Base-by-base conservation (phyloP, 768 basidiomycete genomes). In the Saitozyma podzolica region DNA sequence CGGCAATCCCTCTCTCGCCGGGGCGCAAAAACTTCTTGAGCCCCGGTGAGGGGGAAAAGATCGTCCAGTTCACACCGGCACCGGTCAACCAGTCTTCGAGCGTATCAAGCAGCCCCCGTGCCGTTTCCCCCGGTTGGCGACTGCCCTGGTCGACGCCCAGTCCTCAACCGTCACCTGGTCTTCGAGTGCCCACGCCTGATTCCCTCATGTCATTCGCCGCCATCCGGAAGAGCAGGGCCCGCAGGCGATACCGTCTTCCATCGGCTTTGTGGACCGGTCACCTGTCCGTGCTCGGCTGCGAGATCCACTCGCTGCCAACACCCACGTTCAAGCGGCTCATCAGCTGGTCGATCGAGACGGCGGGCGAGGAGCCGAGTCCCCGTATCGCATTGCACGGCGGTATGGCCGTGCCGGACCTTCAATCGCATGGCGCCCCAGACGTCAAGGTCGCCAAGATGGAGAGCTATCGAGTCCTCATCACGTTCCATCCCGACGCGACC, bases 401-500 rank as follows among this genome's bases (percentile, higher is more conserved):
- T 56, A 66, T 66, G 54, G 79, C 65, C 9, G 73, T 67, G n/a
- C 68, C 74, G 10, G 76, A 70, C 60, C 56, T 70, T 40, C 60
- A 70, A 51, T 76, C 70, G 16, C 63, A 69, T 54, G 73, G 71
- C 49, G 77, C 76, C 7, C 79, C 78, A 9, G 78, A 80, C 49
- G 70, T 76, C 40, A 76, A 72, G 47, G 65, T 70, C 14, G 61
- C 70, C 56, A 80, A 76, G 70, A 62, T 76, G 57, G 74, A 88
- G 73, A 84, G 83, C 13, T 85, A 83, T 67, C 85, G 89, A 19
- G 76, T 93, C 6, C 78, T 90, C 17, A 76, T 89, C 3, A 88
- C 88, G 0, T 82, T 81, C 58, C 86, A 89, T 70, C 79, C 80
- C 9, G 87, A 92, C 73, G 80, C 86, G 17, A 84, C 83, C 6